A percentile compares a stretch with the other conserved stretches of the same genome.
Conservation (phyloP, 1,139 yeast genomes). For the Pneumocystis jirovecii region DNA sequence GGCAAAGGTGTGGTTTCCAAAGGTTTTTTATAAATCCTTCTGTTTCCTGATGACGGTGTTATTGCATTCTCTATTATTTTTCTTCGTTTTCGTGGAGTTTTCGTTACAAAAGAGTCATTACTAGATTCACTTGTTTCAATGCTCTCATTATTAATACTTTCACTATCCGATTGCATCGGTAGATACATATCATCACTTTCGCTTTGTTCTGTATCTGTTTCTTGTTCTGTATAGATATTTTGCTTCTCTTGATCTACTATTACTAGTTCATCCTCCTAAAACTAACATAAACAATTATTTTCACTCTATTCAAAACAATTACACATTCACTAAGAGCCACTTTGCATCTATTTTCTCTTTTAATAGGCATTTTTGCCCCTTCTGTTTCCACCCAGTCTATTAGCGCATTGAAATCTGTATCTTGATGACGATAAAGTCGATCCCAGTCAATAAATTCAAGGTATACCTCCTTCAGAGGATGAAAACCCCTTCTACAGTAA, state of each 20-base stretch:
- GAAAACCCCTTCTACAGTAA: not conserved
- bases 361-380: not conserved
- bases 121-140: constrained; percentile 1
- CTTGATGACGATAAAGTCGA: not conserved
- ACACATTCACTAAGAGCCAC: not conserved
- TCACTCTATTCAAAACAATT: not conserved
- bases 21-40: constrained; percentile 2
- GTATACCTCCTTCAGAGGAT: not conserved
- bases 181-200: not conserved
- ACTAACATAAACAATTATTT: not conserved
- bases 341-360: not conserved
- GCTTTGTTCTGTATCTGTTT: not conserved
- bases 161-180: not conserved
- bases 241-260: not conserved
- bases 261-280: not conserved
- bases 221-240: not conserved
- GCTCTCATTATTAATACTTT: not conserved
- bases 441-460: not conserved
- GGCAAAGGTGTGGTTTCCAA: constrained; percentile 16
- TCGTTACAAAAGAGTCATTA: not conserved
- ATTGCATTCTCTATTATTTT: not conserved
- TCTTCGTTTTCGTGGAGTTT: not conserved
- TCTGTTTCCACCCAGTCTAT: not conserved
- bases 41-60: not conserved
- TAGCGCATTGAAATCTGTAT: not conserved